These are phyloP conservation scores for Coemansia sp. DNA, from an alignment of 192 early-diverging fungal species.

Conservation along the genomic window DNA sequence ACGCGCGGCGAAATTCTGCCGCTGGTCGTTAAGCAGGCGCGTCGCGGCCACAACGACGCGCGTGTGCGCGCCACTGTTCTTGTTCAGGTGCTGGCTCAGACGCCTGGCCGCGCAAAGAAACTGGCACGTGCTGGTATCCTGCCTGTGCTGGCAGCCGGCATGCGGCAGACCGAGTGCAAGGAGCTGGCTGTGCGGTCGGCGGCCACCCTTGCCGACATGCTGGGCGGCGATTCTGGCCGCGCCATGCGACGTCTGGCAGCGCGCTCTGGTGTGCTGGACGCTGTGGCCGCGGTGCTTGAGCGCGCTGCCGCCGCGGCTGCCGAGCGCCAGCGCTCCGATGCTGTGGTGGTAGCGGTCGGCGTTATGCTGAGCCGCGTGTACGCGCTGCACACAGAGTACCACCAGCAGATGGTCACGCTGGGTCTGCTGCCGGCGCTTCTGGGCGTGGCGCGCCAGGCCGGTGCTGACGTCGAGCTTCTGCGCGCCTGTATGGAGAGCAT, in stretches of 20 bases:
- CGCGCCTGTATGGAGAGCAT: conserved; percentile 39
- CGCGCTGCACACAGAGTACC: conserved; percentile 25
- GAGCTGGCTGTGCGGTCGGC: conserved; percentile 23
- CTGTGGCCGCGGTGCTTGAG: conserved; percentile 13
- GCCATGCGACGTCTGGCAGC: conserved; percentile 18
- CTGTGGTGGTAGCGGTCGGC: conserved; percentile 19
- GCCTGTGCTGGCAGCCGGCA: conserved; percentile 16
- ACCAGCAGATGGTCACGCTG: conserved; percentile 28
- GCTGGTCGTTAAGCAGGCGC: conserved; percentile 16
- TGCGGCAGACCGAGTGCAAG: conserved; percentile 14
- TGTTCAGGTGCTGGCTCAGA: conserved; percentile 24
- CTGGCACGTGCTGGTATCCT: conserved; percentile 22
- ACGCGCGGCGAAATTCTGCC: conserved; percentile 15
- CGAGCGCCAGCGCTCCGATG: neutral
- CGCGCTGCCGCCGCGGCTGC: neutral
- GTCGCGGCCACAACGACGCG: neutral
- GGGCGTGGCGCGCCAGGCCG: conserved; percentile 20
- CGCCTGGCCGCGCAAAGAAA: conserved; percentile 6
- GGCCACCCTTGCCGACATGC: conserved; percentile 19
- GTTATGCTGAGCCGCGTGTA: conserved; percentile 21
- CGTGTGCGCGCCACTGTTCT: conserved; percentile 17
- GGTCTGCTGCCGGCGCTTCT: conserved; percentile 38
- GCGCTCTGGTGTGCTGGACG: conserved; percentile 19
- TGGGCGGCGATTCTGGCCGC: conserved; percentile 3
- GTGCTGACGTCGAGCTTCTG: conserved; percentile 26